Base-by-base conservation (phyloP, 2,329 filamentous ascomycete species). In the Xylaria sp. region DNA sequence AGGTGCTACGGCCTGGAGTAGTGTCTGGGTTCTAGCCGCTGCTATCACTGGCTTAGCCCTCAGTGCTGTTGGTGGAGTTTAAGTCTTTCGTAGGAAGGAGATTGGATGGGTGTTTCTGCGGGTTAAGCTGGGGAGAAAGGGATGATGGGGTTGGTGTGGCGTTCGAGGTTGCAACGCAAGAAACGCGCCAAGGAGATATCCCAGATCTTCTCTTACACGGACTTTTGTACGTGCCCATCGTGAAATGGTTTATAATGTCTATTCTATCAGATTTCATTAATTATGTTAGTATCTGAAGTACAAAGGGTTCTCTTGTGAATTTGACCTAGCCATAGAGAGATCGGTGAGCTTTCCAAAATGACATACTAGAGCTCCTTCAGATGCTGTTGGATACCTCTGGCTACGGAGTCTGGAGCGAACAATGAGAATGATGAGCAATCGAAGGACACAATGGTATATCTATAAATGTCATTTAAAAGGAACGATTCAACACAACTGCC, bases 1-100 rank as follows among this genome's bases (percentile, higher is more conserved):
- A 0, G 95, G 94, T 12, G 93, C 94, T 1, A 82, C 85, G 2
- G 88, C 86, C 0, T 98, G 94, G 85, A 90, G 92, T 1, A 83
- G 83, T 25, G 84, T 95, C 43, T 98, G 94, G 94, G 88, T 88
- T n/a, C 75, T 85, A 25, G 92, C 91, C 7, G 86, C 88, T 3
- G 78, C 86, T 13, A 77, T 90, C 63, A 87, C 88, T 2, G 91
- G 91, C 15, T 41, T 84, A n/a, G 84, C 81, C 1, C 78, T 91
- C 46, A 85, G 84, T 33, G 79, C 84, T 64, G 85, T 89, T 51
- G 80, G 84, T 73, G 78, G 87, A 78, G 80, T 87, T 78, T 83
- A 81, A 81, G 62, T 57, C 7, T 36, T 4, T 49, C 25, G 51
- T 23, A n/a, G 13, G 49, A n/a, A n/a, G 54, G 36, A 3, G 25